Percentiles rank a stretch among this genome's conserved stretches.
These are phyloP conservation scores for Hypoxylon lienhwacheense DNA, from an alignment of 495 filamentous ascomycete species.

Conservation along the genomic window DNA sequence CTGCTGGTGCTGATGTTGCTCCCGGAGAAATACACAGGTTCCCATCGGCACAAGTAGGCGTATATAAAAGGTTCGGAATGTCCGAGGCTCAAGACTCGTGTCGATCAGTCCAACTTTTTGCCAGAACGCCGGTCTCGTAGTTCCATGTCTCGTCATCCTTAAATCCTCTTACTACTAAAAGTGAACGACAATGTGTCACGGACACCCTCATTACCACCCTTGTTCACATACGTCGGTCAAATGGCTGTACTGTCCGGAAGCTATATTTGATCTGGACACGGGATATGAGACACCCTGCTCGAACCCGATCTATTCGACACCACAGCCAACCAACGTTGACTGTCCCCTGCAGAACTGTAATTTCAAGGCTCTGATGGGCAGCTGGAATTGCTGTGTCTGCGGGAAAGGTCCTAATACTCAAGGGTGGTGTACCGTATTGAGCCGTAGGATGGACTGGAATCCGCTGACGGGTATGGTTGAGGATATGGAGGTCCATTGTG, in stretches of 20 bases:
- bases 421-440: constrained; percentile 45
- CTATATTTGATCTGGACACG: constrained; percentile 45
- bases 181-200: constrained; percentile 46
- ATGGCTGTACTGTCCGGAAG: constrained; percentile 50
- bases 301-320: constrained; percentile 44
- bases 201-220: constrained; percentile 46
- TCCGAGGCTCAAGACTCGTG: constrained; percentile 8
- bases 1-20: constrained; percentile 11
- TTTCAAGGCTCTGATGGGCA: constrained; percentile 42
- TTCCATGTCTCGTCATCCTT: constrained; percentile 2
- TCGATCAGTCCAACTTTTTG: constrained; percentile 2
- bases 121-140: constrained; percentile 12
- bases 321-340: constrained; percentile 41
- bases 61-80: constrained; percentile 28
- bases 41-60: constrained; percentile 12
- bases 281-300: constrained; percentile 47
- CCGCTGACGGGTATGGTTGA: constrained; percentile 39
- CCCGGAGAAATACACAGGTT: constrained; percentile 30
- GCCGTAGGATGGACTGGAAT: constrained; percentile 41
- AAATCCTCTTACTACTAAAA: not conserved
- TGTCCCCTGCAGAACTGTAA: constrained; percentile 49
- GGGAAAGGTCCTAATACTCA: constrained; percentile 43
- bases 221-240: constrained; percentile 49
- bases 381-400: constrained; percentile 50
- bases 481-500: constrained; percentile 43